These are phyloP conservation scores for Neurospora sp. DNA, from an alignment of 495 filamentous ascomycete genomes.

Conservation along the genomic window DNA sequence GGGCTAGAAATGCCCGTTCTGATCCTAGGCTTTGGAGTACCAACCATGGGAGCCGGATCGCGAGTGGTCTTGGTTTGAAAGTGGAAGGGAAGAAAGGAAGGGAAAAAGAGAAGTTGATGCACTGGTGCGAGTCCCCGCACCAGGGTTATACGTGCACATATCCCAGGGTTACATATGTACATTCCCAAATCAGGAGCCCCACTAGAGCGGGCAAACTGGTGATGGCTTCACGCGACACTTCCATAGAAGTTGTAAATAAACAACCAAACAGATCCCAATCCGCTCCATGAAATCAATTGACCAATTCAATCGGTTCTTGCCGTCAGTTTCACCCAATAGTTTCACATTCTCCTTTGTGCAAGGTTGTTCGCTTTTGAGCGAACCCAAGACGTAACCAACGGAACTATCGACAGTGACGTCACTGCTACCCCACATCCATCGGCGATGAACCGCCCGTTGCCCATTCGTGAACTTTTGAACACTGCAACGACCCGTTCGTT, in stretches of 20 bases:
- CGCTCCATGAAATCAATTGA: background rate
- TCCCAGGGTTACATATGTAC: background rate
- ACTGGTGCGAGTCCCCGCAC: background rate
- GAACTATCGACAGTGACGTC: background rate
- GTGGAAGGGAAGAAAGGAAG: background rate
- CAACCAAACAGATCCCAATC: background rate
- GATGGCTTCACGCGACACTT: background rate
- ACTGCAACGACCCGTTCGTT: background rate
- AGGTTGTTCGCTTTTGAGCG: background rate
- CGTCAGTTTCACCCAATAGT: background rate
- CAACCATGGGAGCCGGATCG: background rate
- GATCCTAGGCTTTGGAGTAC: background rate
- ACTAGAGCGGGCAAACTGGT: background rate
- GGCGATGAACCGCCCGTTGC: background rate
- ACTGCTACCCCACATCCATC: background rate
- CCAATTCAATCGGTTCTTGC: background rate
- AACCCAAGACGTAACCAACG: background rate
- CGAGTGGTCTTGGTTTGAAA: background rate
- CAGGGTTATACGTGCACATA: background rate
- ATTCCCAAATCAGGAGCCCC: background rate
- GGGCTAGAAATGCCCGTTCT: background rate
- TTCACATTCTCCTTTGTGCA: background rate
- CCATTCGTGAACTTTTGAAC: background rate
- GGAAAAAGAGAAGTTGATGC: background rate
- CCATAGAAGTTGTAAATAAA: background rate